These are phyloP conservation scores for Rhypophila decipiens DNA, from an alignment of 495 filamentous ascomycete genomes.

Conservation along the genomic window DNA sequence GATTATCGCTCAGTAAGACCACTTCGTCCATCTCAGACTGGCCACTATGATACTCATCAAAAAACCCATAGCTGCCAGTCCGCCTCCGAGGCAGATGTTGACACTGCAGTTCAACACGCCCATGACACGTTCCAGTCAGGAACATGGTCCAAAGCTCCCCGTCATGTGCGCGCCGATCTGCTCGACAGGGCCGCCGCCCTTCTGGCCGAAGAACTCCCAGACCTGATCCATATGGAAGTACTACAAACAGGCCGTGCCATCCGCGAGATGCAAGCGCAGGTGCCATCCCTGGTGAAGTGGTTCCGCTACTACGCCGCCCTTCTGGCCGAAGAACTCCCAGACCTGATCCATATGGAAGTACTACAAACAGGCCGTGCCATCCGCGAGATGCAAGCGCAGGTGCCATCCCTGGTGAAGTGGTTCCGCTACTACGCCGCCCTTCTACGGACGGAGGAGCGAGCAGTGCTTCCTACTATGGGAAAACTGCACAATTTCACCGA, in stretches of 20 bases:
- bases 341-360: conserved; percentile 51
- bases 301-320: conserved; percentile 57
- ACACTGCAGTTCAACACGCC: conserved; percentile 38
- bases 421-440: conserved; percentile 58
- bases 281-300: conserved; percentile 56
- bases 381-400: conserved; percentile 60
- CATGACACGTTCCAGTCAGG: conserved; percentile 45
- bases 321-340: conserved; percentile 41
- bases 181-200: conserved; percentile 50
- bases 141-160: conserved; percentile 51
- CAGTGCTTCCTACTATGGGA: conserved; percentile 54
- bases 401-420: conserved; percentile 56
- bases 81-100: conserved; percentile 43
- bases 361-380: conserved; percentile 56
- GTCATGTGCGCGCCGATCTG: conserved; percentile 47
- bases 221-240: conserved; percentile 51
- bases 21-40: background rate
- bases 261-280: conserved; percentile 60
- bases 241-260: conserved; percentile 56
- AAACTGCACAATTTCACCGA: conserved; percentile 57
- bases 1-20: conserved; percentile 27
- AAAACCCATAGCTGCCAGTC: conserved; percentile 39
- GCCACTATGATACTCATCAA: conserved; percentile 7
- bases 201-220: conserved; percentile 41
- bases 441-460: conserved; percentile 53